phyloP scores from a whole-genome alignment of 768 basidiomycete genomes.

The Neoboletus magnificus region DNA sequence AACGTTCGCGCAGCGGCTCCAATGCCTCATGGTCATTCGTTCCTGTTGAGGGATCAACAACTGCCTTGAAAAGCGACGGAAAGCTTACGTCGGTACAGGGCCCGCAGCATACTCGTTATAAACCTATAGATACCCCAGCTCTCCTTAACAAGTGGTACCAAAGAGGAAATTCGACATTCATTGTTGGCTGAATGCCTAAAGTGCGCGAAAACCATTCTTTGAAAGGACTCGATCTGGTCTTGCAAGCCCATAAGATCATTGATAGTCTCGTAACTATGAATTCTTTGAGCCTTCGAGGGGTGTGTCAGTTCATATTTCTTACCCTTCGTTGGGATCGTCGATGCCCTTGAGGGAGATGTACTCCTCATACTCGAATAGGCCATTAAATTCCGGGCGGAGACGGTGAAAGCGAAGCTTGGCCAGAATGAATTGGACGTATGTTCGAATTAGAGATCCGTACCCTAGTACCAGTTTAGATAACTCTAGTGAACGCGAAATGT shows the following conservation, averaged over 20 bases:
- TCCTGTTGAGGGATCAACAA: conserved; percentile 45
- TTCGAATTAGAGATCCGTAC: conserved; percentile 88
- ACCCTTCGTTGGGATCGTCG: conserved; percentile 99
- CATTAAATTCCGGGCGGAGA: conserved; percentile 95
- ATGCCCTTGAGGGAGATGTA: conserved; percentile 96
- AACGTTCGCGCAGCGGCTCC: conserved; percentile 85
- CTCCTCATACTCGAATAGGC: conserved; percentile 98
- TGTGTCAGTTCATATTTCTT: conserved; percentile 26
- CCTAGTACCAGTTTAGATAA: conserved; percentile 45
- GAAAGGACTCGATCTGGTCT: conserved; percentile 98
- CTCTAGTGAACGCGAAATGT: background rate
- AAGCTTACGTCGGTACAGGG: conserved; percentile 86
- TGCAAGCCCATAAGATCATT: conserved; percentile 96
- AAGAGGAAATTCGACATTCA: conserved; percentile 92
- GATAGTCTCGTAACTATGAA: conserved; percentile 89
- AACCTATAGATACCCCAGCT: conserved; percentile 99
- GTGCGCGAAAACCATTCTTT: conserved; percentile 95
- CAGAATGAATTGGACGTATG: conserved; percentile 93
- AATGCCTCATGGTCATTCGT: conserved; percentile 87
- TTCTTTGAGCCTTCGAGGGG: conserved; percentile 8
- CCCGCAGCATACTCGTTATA: conserved; percentile 97
- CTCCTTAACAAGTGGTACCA: conserved; percentile 97
- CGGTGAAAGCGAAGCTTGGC: conserved; percentile 96
- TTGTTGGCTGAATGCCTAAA: conserved; percentile 91
- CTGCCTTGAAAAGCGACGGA: background rate